Conservation (phyloP, 164 flowering plant species). For the Umbellularia californica region DNA sequence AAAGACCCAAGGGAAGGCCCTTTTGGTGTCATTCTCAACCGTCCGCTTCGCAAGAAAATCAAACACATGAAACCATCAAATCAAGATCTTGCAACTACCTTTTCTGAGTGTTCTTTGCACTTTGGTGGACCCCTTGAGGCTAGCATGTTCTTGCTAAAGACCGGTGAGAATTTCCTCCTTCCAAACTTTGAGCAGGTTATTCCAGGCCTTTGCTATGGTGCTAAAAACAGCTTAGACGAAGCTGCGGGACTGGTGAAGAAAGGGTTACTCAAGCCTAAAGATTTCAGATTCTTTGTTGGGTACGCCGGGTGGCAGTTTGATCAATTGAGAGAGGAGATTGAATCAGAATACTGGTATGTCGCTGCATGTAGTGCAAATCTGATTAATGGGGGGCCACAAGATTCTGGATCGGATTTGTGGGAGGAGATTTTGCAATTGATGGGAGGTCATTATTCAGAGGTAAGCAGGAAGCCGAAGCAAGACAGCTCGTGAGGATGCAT, state of each 20-base stretch:
- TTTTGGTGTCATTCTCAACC: conserved; percentile 82
- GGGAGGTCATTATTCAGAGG: conserved; percentile 92
- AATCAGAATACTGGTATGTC: conserved; percentile 76
- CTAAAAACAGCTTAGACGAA: conserved; percentile 66
- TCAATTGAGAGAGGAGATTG: conserved; percentile 84
- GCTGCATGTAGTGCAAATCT: conserved; percentile 89
- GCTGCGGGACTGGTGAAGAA: conserved; percentile 72
- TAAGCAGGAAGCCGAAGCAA: conserved; percentile 90
- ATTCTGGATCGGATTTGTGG: conserved; percentile 67
- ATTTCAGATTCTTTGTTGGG: conserved; percentile 88
- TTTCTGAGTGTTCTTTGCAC: conserved; percentile 81
- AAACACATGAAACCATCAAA: conserved; percentile 80
- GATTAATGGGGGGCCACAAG: conserved; percentile 37
- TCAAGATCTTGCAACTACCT: conserved; percentile 66
- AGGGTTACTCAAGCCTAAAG: conserved; percentile 63
- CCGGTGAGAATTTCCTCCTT: conserved; percentile 33
- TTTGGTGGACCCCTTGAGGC: conserved; percentile 95
- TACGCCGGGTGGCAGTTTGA: conserved; percentile 95
- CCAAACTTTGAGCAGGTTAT: conserved; percentile 76
- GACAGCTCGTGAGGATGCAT: conserved; percentile 29
- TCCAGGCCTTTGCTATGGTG: conserved; percentile 80
- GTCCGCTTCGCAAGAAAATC: conserved; percentile 83
- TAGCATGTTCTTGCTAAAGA: conserved; percentile 70
- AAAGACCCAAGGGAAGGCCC: conserved; percentile 81
- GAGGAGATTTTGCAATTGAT: conserved; percentile 88